A percentile compares a stretch with the other conserved stretches of the same genome.
phyloP scores from a whole-genome alignment of 331 rosid species.

The Quercus tomentella region DNA sequence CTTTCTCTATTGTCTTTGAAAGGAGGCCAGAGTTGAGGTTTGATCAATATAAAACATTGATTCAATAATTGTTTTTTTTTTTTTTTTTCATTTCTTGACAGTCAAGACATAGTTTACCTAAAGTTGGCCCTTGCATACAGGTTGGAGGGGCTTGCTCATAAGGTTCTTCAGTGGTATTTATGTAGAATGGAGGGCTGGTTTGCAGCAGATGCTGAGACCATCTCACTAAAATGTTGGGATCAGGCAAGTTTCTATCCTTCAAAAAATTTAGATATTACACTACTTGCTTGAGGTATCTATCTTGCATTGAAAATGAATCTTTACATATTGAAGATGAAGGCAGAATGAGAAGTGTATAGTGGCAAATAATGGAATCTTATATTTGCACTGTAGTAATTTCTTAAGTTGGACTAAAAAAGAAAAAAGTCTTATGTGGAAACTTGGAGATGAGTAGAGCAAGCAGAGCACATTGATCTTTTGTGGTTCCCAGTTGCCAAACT shows the following conservation, averaged over 20 bases:
- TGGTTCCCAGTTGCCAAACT: background rate
- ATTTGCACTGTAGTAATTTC: background rate
- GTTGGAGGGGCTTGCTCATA: slow-evolving; percentile 82
- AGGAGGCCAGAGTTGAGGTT: slow-evolving; percentile 86
- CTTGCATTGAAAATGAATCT: background rate
- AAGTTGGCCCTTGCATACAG: slow-evolving; percentile 38
- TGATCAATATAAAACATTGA: background rate
- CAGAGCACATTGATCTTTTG: background rate
- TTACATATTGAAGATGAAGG: background rate
- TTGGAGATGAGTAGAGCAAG: background rate
- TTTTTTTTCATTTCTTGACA: background rate
- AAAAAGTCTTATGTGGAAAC: background rate
- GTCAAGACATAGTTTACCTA: slow-evolving; percentile 12
- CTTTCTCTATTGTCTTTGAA: slow-evolving; percentile 76
- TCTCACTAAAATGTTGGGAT: slow-evolving; percentile 93
- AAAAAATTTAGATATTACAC: background rate
- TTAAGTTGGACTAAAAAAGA: no score
- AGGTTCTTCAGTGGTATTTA: slow-evolving; percentile 97
- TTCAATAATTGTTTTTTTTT: background rate
- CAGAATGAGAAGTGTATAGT: background rate
- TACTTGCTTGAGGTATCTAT: background rate
- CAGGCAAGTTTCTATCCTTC: slow-evolving; percentile 53
- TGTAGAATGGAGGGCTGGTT: slow-evolving; percentile 99
- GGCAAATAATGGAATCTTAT: background rate
- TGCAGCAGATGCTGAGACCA: slow-evolving; percentile 95